Conservation (phyloP, 2,329 filamentous ascomycete species). For the Ophiostoma piceae region DNA sequence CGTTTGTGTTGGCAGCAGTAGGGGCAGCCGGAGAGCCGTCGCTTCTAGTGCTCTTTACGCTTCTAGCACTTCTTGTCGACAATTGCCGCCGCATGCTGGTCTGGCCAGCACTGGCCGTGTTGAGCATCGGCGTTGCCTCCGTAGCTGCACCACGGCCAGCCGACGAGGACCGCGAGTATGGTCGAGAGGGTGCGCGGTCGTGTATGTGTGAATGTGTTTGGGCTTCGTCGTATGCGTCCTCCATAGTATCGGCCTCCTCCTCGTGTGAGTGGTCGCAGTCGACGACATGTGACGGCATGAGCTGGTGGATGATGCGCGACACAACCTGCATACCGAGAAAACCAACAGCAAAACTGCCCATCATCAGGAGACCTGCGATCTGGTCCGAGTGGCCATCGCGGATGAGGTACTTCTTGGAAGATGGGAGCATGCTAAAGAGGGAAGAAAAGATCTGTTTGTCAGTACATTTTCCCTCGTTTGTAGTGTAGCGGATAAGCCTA, state of each 20-base stretch:
- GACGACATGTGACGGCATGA: constrained; percentile 73
- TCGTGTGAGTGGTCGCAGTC: constrained; percentile 72
- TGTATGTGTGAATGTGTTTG: background rate
- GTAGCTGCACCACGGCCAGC: background rate
- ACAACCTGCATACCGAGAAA: constrained; percentile 71
- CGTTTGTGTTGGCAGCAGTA: background rate
- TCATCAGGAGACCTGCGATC: constrained; percentile 62
- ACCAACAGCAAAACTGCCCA: constrained; percentile 64
- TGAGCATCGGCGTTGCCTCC: background rate
- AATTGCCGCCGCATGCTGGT: background rate
- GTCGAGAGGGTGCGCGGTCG: background rate
- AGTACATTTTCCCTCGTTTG: background rate
- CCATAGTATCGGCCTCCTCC: constrained; percentile 30
- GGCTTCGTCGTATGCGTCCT: background rate
- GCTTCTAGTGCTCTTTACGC: background rate
- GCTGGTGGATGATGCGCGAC: constrained; percentile 65
- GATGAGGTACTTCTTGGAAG: constrained; percentile 70
- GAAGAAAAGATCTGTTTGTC: constrained; percentile 73
- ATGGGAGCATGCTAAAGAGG: constrained; percentile 87
- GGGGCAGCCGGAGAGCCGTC: background rate
- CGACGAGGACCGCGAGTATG: background rate
- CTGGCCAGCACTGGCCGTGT: background rate
- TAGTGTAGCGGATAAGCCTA: constrained; percentile 40
- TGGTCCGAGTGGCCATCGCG: constrained; percentile 62
- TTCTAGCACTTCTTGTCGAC: background rate